Evolutionary conservation across 768 basidiomycete species (phyloP), one percentile per base, ranked within the genome.

Genomic region (Psilocybe azurescens): DNA sequence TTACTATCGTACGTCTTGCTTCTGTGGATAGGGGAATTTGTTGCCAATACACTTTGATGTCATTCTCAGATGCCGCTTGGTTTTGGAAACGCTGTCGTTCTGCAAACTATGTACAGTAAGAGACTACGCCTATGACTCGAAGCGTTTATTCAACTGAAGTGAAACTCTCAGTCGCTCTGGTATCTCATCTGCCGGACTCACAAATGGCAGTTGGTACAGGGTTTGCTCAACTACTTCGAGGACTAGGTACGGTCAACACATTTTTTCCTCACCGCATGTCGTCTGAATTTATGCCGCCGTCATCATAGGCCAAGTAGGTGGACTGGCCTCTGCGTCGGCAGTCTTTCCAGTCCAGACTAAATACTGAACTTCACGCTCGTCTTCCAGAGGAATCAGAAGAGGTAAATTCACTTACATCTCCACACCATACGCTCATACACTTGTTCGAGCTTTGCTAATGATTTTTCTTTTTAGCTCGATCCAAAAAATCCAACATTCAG

Each of bases 81-180:
- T 0, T 90, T 91, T 67, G 89, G 89, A 11, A 89, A 89, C 69
- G 88, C 88, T 0, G 85, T 90, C 0, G 88, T 90, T 0, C 70
- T 90, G 24, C 89, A 91, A 71, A 90, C 89, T 0, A 87, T 88
- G 80, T 74, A 88, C 41, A 89, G 89, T 89, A 67, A 61, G 69
- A 78, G 1, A 13, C 11, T n/a, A 20, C 49, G 30, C 6, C 11
- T 33, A 58, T 24, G 2, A 24, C 24, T 46, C 56, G 16, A 6
- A 1, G 52, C 52, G 16, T 28, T 32, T 33, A 28, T 54, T 24
- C 13, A 57, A 72, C 72, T 80, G 62, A 4, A 24, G n/a, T 29
- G 9, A 77, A 38, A 3, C 72, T 77, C 58, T 18, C 54, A 89
- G 89, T 91, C 67, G 89, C 89, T 0, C 75, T 91, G 28, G 82